Evolutionary conservation across 2,329 filamentous ascomycete species (phyloP).

Genomic region (Cercospora zeina): DNA sequence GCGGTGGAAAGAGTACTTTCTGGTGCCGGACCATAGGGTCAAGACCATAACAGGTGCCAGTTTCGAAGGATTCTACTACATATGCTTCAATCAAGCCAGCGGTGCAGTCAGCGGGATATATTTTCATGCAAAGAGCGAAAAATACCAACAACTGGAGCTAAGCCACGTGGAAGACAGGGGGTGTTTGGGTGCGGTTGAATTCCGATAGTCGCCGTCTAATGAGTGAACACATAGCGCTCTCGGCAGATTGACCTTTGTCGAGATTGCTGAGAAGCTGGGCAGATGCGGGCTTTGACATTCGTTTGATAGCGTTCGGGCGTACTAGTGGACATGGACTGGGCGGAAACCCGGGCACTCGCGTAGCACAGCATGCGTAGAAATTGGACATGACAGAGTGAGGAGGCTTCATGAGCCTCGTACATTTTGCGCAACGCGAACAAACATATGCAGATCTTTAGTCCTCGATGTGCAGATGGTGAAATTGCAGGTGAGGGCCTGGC

Average conservation of each 20-base stretch:
- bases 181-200: conserved; percentile 84
- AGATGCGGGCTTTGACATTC: conserved; percentile 14
- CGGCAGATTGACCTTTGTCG: background rate
- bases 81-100: conserved; percentile 91
- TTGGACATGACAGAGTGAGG: background rate
- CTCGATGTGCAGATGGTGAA: background rate
- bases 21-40: conserved; percentile 92
- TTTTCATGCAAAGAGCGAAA: conserved; percentile 97
- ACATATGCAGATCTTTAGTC: background rate
- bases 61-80: conserved; percentile 98
- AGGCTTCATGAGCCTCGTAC: background rate
- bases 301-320: conserved; percentile 32
- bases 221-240: background rate
- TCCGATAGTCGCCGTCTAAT: conserved; percentile 59
- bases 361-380: conserved; percentile 17
- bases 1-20: conserved; percentile 98
- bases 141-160: conserved; percentile 93
- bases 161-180: conserved; percentile 83
- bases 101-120: conserved; percentile 92
- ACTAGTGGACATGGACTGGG: conserved; percentile 11
- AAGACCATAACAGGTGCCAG: conserved; percentile 89
- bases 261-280: background rate
- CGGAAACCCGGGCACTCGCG: background rate
- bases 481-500: conserved; percentile 4
- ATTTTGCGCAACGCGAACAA: background rate